Evolutionary conservation across 2,329 filamentous ascomycete genomes (phyloP), one percentile per base, ranked within the genome.

Genomic region (Saccharata proteae): DNA sequence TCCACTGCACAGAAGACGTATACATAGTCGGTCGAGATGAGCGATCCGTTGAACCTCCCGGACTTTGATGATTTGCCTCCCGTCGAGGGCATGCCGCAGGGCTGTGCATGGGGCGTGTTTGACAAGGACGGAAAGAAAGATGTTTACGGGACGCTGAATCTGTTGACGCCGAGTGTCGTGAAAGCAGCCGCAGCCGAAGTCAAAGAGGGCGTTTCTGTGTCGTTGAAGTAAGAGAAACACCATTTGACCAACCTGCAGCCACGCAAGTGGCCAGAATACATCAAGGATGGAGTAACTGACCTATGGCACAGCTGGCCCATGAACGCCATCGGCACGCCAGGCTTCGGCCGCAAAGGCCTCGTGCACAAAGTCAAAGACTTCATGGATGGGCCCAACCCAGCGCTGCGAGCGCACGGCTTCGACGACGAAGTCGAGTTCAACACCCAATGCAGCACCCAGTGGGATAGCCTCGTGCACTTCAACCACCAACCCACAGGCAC

Each of bases 361-460:
- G 45, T 46, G 6, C 55, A 59, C 36, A 54, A 51, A 29, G 45
- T 54, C 18, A 41, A 51, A 17, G 39, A 35, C 29, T 51, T 57
- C 32, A 31, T 40, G n/a, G 35, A 38, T n/a, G 14, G 33, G 6
- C 36, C 38, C 10, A 12, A 25, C 8, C n/a, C n/a, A n/a, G n/a
- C n/a, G n/a, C n/a, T n/a, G n/a, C 11, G 9, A 10, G 35, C 18
- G 16, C 28, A 40, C 26, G 34, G 30, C 24, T 38, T 35, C 38
- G 44, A 47, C 29, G 45, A 48, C 26, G 36, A 40, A 39, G 42
- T 72, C 5, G 49, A 55, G 3, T 62, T 74, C 52, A 73, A 74
- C 45, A 74, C 69, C 0, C 69, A 74, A 41, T 50, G 52, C 19
- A 63, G 61, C 32, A 66, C 59, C 15, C 70, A 74, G 46, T 74